Base-by-base conservation (phyloP, 1,139 yeast genomes). In the Ashbya aceris region DNA sequence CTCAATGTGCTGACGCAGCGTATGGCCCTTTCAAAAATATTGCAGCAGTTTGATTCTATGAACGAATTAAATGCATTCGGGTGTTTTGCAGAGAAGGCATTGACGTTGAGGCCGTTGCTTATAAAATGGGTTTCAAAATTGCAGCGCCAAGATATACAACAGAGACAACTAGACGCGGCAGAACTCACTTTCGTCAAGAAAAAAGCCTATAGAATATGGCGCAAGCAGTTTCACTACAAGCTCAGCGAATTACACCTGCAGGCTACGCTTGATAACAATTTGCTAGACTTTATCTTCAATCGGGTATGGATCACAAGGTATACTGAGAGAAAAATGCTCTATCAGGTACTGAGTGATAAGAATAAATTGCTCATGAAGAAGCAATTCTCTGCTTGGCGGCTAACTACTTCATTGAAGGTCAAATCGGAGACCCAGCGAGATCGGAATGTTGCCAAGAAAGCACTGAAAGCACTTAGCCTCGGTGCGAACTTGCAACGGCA, bases 231-330 rank as follows among this genome's bases (percentile, higher is more conserved):
- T 11, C 29, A 44, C 9, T 41, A 46, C 33, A 53, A 45, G 27
- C 29, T 39, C 11, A 40, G 46, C 9, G 61, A 58, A 33, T 40
- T 38, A 5, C 27, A 37, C 6, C 58, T 51, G 1, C 27, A 33
- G 0, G 8, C 12, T 0, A 46, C 36, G 6, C 34, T 60, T 11
- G 46, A 53, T 9, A 8, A 14, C 4, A 40, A 53, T 27, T 31
- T 58, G 11, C 30, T 49, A 23, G 39, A 38, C 30, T 53, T 50
- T 37, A 43, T 52, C 6, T 45, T 62, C 27, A 39, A 45, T 2
- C 47, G 48, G 4, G 29, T 53, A 11, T 63, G 66, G 64, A 36
- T 27, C 27, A 47, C 43, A 38, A 49, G 56, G 32, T 50, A 55
- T 20, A 13, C 45, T 8, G 53, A 55, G 26, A 49, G 44, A 2